Evolutionary conservation across 148 eudicot genomes (phyloP), one percentile per base, ranked within the genome.

Genomic region (Amaranthus palmeri): DNA sequence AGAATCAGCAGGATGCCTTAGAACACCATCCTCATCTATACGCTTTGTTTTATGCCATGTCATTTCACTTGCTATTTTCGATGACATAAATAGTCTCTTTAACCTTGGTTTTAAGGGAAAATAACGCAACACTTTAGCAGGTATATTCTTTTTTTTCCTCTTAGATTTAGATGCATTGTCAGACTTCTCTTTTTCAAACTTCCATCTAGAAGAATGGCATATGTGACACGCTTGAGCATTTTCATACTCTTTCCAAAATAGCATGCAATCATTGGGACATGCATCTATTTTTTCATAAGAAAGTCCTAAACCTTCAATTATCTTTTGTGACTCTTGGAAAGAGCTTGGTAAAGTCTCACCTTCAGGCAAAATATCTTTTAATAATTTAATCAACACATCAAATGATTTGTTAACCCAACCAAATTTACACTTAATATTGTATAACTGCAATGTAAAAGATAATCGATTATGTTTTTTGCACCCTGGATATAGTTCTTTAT

Each of bases 121-220:
- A 25, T 25, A 25, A 25, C 48, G 65, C 47, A 61, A 41, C 65
- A 61, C 65, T 15, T 61, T 61, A 10, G 14, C 15, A 2, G 6
- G 53, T 8, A 46, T 65, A 8, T 17, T 15, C 18, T 65, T 46
- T 17, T 65, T 65, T 13, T 47, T 65, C 10, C 12, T 15, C 18
- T 15, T 12, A 47, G 50, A 25, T 25, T 2, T 25, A 25, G 36
- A 0, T 25, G 1, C 53, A 65, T 65, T 48, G 15, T 65, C 68
- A 3, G 36, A 25, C 36, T 25, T 25, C 36, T 45, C 4, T 10
- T 65, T 47, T 47, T 9, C 41, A 47, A 7, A 5, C 15, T 65
- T 65, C 41, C 73, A 70, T 57, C 73, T 56, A 44, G 73, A 70
- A 45, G 73, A 12, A 59, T 45, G 73, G 10, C 63, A 68, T 68